Base-by-base conservation (phyloP, 345 rosid genomes). In the Citrus cavaleriei region DNA sequence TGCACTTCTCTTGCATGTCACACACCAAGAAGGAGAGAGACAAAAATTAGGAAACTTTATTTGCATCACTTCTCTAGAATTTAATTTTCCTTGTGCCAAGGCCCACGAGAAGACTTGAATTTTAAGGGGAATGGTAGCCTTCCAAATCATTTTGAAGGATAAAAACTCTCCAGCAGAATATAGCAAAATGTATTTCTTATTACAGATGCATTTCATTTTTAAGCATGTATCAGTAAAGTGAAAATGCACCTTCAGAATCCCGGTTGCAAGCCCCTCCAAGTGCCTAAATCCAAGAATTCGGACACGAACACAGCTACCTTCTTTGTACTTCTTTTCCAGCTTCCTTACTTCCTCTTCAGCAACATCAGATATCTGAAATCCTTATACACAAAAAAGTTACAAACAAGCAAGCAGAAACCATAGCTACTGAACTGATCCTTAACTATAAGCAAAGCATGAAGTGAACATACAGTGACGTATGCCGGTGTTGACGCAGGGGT, bases 251-350 rank as follows among this genome's bases (percentile, higher is more conserved):
- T 96, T 96, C 87, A 93, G 71, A 78, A 85, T 86, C 80, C 99
- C 99, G 30, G 88, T 85, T 22, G 97, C 97, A 86, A 94, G 87
- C 85, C 99, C 99, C 83, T 96, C 99, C 90, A 96, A 86, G 84
- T 86, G 97, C 86, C 87, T 91, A 78, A 85, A 87, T 55, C 97
- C 97, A 70, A 91, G 90, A 82, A 96, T 83, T 82, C 99, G 92
- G 79, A 89, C 93, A 80, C 99, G 99, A 80, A 94, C 92, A 73
- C 32, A 70, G 70, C 82, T 90, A 74, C 97, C 97, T 82, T 90
- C 98, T 84, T 82, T 96, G 37, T 83, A 94, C 82, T 88, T 96
- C 81, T 91, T 94, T 82, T 91, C 97, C 75, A 94, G 87, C 78
- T 91, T 92, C 72, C 66, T 81, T 21, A 85, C 95, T 80, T 93